A percentile compares a stretch with the other conserved stretches of the same genome.
These are phyloP conservation scores for Collybia mongolica DNA, from an alignment of 768 basidiomycete species.

Conservation along the genomic window DNA sequence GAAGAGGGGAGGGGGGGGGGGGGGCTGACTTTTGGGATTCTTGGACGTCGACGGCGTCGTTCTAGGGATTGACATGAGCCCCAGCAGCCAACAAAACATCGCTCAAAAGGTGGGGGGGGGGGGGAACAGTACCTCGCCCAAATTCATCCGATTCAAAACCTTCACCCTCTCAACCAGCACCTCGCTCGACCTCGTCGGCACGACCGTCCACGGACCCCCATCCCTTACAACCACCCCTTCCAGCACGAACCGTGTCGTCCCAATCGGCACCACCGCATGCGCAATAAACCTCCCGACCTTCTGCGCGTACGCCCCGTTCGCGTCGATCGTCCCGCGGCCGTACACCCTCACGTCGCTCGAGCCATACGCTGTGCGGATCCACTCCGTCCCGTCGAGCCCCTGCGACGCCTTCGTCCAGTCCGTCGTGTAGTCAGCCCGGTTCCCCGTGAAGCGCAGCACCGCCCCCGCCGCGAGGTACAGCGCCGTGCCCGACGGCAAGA, in stretches of 20 bases:
- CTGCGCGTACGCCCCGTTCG: constrained; percentile 3
- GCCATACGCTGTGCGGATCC: constrained; percentile 15
- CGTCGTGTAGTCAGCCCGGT: constrained; percentile 7
- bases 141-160: constrained; percentile 14
- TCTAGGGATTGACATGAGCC: constrained; percentile 4
- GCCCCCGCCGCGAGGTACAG: constrained; percentile 18
- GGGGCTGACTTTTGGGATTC: constrained; percentile 15
- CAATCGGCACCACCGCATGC: constrained; percentile 11
- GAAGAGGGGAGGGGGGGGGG: background rate
- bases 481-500: constrained; percentile 15
- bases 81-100: no score
- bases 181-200: constrained; percentile 11
- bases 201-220: constrained; percentile 12
- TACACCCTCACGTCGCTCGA: constrained; percentile 16
- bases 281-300: constrained; percentile 8
- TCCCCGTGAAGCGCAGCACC: constrained; percentile 14
- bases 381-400: constrained; percentile 13
- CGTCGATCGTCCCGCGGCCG: constrained; percentile 17
- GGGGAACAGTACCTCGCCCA: constrained; percentile 7
- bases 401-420: constrained; percentile 12
- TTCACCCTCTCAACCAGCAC: constrained; percentile 10
- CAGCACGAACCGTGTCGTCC: constrained; percentile 13
- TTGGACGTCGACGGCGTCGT: constrained; percentile 12
- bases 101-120: no score
- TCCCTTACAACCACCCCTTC: constrained; percentile 15